Conservation (phyloP, 805 yeast genomes). For the Candida ponderosae region DNA sequence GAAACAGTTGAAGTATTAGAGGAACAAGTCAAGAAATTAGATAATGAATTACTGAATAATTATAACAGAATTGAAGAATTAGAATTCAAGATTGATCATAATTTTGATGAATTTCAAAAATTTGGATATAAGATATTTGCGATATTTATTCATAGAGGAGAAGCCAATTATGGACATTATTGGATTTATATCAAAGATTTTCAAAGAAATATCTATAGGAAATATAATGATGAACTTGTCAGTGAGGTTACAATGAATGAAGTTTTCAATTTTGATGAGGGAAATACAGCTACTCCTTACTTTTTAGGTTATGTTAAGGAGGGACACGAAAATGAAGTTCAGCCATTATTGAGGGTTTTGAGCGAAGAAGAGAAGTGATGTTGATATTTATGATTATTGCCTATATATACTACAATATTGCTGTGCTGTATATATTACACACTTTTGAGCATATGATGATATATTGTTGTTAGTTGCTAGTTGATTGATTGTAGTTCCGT, state of each 20-base stretch:
- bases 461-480: too few species aligned
- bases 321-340: constrained; percentile 45
- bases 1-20: constrained; percentile 42
- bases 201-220: constrained; percentile 60
- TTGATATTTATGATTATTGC: too few species aligned
- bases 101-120: constrained; percentile 51
- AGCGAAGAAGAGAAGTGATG: too few species aligned
- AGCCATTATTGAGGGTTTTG: constrained; percentile 56
- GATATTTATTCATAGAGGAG: constrained; percentile 90
- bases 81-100: constrained; percentile 42
- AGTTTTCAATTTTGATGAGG: constrained; percentile 56
- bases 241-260: constrained; percentile 64
- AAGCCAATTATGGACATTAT: constrained; percentile 93
- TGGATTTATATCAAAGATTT: constrained; percentile 91
- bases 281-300: constrained; percentile 90
- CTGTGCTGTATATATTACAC: too few species aligned
- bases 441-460: too few species aligned
- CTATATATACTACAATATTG: too few species aligned
- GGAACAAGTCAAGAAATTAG: constrained; percentile 37
- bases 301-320: constrained; percentile 78
- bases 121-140: constrained; percentile 84
- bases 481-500: too few species aligned
- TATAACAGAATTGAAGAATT: constrained; percentile 35
- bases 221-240: constrained; percentile 94
- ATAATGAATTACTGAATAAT: constrained; percentile 34